Evolutionary conservation across 192 early-diverging fungal genomes (phyloP), one percentile per base, ranked within the genome.

Genomic region (Linnemannia zychae): DNA sequence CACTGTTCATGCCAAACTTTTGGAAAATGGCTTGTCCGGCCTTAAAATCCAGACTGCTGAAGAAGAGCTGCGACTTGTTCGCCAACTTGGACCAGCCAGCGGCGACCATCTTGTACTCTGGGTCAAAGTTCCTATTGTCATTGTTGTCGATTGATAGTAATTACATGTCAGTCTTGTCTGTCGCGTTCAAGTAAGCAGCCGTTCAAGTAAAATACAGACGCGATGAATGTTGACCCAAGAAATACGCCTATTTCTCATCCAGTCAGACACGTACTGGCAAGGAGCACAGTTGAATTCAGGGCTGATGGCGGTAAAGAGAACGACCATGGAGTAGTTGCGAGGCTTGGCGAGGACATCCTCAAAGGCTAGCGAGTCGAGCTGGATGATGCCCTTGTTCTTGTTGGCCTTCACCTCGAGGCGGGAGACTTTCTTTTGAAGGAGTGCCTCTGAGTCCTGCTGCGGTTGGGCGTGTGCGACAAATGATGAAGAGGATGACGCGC

Each of bases 281-380:
- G 95, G 95, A n/a, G 71, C 76, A 79, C 96, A 97, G 31, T 92
- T 84, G 80, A 93, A 92, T 67, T 92, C 90, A 12, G 89, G 82
- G 16, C 88, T 85, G 24, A 93, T 71, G 7, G 96, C 94, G 22
- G 96, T 97, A 49, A 97, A 84, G 18, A 95, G 78, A 20, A 94
- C 89, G 44, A 93, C 89, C 66, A 95, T 75, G 28, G 93, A 92
- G 78, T 94, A 97, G 82, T 95, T 93, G 28, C 96, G 83, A 34
- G 94, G 95, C 72, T 87, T 89, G 65, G 92, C 90, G 46, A 92
- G 91, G 47, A 91, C 87, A 38, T 93, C 84, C 17, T 89, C 88
- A 78, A 93, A 97, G 24, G 90, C 87, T n/a, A 84, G 70, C n/a
- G 92, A 88, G 82, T 93, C 90, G 20, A 96, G 87, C 13, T 90